Conservation (phyloP, 2,329 filamentous ascomycete genomes). For the Periconia digitata region DNA sequence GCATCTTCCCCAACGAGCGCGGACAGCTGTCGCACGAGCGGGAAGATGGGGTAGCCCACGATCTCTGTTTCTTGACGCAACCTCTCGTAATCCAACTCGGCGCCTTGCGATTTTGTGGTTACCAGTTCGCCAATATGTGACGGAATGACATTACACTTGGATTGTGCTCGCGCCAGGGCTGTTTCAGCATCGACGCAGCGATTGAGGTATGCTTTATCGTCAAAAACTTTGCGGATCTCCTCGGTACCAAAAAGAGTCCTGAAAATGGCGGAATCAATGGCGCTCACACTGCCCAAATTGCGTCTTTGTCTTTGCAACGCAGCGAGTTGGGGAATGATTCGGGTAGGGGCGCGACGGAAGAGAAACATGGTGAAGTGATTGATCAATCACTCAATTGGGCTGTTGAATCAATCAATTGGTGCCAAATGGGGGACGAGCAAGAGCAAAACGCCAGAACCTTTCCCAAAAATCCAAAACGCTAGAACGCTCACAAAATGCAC, state of each 20-base stretch:
- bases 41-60: slow-evolving; percentile 58
- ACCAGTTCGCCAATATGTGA: slow-evolving; percentile 39
- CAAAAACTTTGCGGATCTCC: slow-evolving; percentile 54
- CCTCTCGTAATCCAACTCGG: slow-evolving; percentile 48
- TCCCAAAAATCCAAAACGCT: slow-evolving; percentile 2
- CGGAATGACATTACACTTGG: slow-evolving; percentile 52
- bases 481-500: slow-evolving; percentile 9
- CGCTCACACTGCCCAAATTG: slow-evolving; percentile 34
- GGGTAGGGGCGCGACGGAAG: slow-evolving; percentile 26
- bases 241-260: slow-evolving; percentile 56
- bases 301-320: slow-evolving; percentile 20
- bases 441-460: neutral
- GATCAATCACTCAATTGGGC: neutral
- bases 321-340: slow-evolving; percentile 19
- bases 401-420: slow-evolving; percentile 10
- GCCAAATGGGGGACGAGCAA: neutral
- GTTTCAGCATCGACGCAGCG: slow-evolving; percentile 55
- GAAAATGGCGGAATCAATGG: slow-evolving; percentile 55
- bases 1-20: slow-evolving; percentile 40
- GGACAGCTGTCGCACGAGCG: slow-evolving; percentile 53
- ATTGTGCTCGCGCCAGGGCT: slow-evolving; percentile 55
- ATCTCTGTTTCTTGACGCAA: slow-evolving; percentile 53
- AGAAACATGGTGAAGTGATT: slow-evolving; percentile 27
- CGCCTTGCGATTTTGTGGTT: slow-evolving; percentile 29
- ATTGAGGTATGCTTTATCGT: slow-evolving; percentile 53